Evolutionary conservation across 78 protist species (phyloP), one percentile per base, ranked within the genome.

Genomic region (Planoprotostelium fungivorum): DNA sequence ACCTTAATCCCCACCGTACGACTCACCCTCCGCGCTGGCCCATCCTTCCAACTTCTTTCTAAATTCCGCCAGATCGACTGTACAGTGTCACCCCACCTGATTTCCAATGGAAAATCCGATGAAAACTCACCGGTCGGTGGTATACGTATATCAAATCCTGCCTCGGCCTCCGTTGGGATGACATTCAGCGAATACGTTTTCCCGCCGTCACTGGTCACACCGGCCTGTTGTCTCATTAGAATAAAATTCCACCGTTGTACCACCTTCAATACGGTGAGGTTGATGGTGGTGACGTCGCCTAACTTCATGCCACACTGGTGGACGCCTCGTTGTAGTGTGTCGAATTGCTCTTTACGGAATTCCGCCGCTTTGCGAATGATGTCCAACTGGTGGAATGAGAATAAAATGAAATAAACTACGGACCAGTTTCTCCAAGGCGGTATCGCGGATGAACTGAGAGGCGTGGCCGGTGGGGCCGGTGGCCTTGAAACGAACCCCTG

Each of bases 381-480:
- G 84, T 88, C 84, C 94, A 94, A 88, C 90, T 92, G 88, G 0
- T 36, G 5, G 29, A n/a, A 5, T 87, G 25, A 36, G 16, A 16
- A 87, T 36, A n/a, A 86, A 36, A 28, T 38, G 34, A 35, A 28
- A 63, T 37, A 37, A 37, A 29, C 10, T 36, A 36, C 1, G 29
- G 83, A 89, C 88, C 84, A 87, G 86, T 35, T 88, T 90, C 34
- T 89, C 91, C 84, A 89, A 87, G 23, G 97, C 97, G n/a, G 96
- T 95, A 84, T 94, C 84, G 25, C 85, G 90, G 84, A 95, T 90
- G 35, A 97, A 96, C 73, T 94, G 89, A 31, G 91, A 37, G 31
- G 96, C 98, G 87, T 97, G 98, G 35, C 98, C 98, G 0, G 94
- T 90, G n/a, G 90, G 93, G 0, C 98, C 98, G 0, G 37, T 90